phyloP scores from a whole-genome alignment of 495 filamentous ascomycete genomes.

The Aspergillus haitiensis region DNA sequence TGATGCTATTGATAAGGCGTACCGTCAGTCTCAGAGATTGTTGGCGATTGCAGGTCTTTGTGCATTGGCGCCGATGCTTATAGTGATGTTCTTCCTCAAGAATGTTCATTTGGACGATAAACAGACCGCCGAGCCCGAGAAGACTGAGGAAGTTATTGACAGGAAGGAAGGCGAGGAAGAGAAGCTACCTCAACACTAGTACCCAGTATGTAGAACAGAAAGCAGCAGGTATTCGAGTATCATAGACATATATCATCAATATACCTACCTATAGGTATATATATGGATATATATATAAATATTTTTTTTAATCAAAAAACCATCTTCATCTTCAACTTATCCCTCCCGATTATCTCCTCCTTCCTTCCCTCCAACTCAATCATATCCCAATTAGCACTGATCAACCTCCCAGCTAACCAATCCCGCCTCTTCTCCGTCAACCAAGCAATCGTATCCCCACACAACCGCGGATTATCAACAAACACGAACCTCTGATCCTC shows the following conservation, averaged over 20 bases:
- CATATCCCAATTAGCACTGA: slow-evolving; percentile 50
- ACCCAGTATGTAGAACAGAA: too few relatives aligned
- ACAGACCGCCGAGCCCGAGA: neutral
- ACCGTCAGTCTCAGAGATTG: slow-evolving; percentile 26
- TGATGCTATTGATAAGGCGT: slow-evolving; percentile 11
- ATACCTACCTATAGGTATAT: too few relatives aligned
- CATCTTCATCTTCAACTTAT: slow-evolving; percentile 49
- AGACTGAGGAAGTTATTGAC: too few relatives aligned
- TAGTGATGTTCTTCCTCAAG: slow-evolving; percentile 28
- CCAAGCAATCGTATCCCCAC: slow-evolving; percentile 40
- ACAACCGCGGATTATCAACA: slow-evolving; percentile 37
- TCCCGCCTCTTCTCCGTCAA: slow-evolving; percentile 31
- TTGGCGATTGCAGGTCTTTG: slow-evolving; percentile 23
- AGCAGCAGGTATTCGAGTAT: too few relatives aligned
- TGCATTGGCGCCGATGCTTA: slow-evolving; percentile 26
- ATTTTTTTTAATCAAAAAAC: slow-evolving; percentile 17
- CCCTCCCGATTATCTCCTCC: slow-evolving; percentile 42
- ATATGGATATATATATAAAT: too few relatives aligned
- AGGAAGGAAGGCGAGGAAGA: too few relatives aligned
- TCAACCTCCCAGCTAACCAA: slow-evolving; percentile 44
- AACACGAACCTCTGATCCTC: neutral
- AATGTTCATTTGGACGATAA: slow-evolving; percentile 25
- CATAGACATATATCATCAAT: too few relatives aligned
- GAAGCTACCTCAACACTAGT: too few relatives aligned
- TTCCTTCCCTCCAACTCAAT: slow-evolving; percentile 45